Evolutionary conservation across 2,329 filamentous ascomycete genomes (phyloP).

Genomic region (Thyridium curvatum): DNA sequence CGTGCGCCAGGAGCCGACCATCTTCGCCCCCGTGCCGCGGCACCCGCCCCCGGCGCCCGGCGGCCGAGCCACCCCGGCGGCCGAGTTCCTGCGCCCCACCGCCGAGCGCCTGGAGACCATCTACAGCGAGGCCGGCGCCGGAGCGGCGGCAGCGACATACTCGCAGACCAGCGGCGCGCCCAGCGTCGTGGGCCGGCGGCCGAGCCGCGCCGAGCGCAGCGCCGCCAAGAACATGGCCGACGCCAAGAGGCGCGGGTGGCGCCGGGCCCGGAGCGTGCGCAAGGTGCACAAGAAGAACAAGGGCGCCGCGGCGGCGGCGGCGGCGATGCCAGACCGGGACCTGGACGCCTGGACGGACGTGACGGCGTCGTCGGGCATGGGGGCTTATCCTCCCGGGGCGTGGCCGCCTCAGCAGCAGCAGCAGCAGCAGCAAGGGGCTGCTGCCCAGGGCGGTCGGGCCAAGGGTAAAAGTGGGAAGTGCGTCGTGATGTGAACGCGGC

Average conservation of each 20-base stretch:
- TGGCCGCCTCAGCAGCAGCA: no score
- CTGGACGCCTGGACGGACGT: slow-evolving; percentile 43
- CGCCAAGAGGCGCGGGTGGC: slow-evolving; percentile 51
- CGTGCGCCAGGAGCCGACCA: slow-evolving; percentile 31
- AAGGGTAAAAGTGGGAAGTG: slow-evolving; percentile 8
- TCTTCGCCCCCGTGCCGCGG: slow-evolving; percentile 47
- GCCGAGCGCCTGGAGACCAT: slow-evolving; percentile 51
- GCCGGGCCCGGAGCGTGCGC: slow-evolving; percentile 28
- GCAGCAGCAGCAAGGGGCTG: no score
- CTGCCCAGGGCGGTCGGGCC: not conserved
- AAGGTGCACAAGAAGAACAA: slow-evolving; percentile 32
- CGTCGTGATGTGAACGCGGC: slow-evolving; percentile 9
- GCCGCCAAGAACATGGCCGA: slow-evolving; percentile 58
- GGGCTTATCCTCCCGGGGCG: no score
- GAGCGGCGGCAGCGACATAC: slow-evolving; percentile 5
- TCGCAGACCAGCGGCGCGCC: slow-evolving; percentile 23
- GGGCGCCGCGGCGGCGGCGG: slow-evolving; percentile 1
- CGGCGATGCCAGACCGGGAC: slow-evolving; percentile 4
- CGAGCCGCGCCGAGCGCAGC: slow-evolving; percentile 52
- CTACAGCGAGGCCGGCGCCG: slow-evolving; percentile 29
- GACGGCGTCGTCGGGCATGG: slow-evolving; percentile 18
- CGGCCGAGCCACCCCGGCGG: slow-evolving; percentile 16
- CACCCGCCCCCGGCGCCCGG: slow-evolving; percentile 34
- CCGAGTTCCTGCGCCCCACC: slow-evolving; percentile 30
- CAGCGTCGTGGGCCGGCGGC: slow-evolving; percentile 31